A percentile compares a stretch with the other conserved stretches of the same genome.
phyloP scores from a whole-genome alignment of 139 green algal species.

The Picochlorum sp. region DNA sequence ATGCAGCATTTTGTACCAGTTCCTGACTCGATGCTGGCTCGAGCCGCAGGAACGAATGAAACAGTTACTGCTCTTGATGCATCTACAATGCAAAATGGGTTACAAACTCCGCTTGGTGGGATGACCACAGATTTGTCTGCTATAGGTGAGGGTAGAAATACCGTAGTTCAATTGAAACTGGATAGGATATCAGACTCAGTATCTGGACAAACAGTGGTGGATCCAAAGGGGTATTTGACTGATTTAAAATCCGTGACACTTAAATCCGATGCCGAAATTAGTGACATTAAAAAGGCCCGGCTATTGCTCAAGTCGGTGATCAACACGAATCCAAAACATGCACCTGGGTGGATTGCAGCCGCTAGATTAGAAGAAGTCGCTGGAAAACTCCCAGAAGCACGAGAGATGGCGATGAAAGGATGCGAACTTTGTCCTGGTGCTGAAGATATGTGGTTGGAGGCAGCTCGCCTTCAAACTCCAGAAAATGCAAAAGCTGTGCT shows the following conservation, averaged over 20 bases:
- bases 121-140: slow-evolving; percentile 82
- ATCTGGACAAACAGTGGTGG: slow-evolving; percentile 88
- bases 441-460: slow-evolving; percentile 98
- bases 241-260: slow-evolving; percentile 75
- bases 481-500: slow-evolving; percentile 78
- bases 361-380: slow-evolving; percentile 74
- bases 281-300: slow-evolving; percentile 96
- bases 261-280: slow-evolving; percentile 78
- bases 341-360: slow-evolving; percentile 92
- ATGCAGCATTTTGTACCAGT: slow-evolving; percentile 75
- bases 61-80: slow-evolving; percentile 28
- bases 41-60: slow-evolving; percentile 55
- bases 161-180: slow-evolving; percentile 87
- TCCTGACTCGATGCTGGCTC: slow-evolving; percentile 81
- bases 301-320: slow-evolving; percentile 94
- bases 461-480: slow-evolving; percentile 65
- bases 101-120: slow-evolving; percentile 34
- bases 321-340: slow-evolving; percentile 91
- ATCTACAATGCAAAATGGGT: slow-evolving; percentile 11
- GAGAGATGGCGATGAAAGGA: slow-evolving; percentile 58
- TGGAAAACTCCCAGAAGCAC: slow-evolving; percentile 47
- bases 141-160: slow-evolving; percentile 63
- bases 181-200: slow-evolving; percentile 88
- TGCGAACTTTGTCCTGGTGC: slow-evolving; percentile 85
- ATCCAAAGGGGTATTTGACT: slow-evolving; percentile 98